These are phyloP conservation scores for Nothophaeocryptopus gaeumannii DNA, from an alignment of 2,329 filamentous ascomycete species.

Conservation along the genomic window DNA sequence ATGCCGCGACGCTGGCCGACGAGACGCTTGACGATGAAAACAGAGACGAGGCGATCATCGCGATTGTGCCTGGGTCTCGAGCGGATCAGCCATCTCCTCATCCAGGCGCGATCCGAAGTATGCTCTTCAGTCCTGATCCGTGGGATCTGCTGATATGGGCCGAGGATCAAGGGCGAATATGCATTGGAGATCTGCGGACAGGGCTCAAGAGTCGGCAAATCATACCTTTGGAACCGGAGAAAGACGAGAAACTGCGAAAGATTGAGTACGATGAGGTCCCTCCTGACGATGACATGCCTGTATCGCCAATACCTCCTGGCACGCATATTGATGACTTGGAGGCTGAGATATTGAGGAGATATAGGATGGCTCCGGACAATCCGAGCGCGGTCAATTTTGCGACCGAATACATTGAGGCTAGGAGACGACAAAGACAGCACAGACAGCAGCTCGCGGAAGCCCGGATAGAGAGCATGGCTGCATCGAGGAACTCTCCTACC, in stretches of 20 bases:
- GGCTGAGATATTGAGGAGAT: constrained; percentile 44
- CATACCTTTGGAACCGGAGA: constrained; percentile 57
- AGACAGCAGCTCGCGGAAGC: constrained; percentile 34
- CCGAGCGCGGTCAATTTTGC: constrained; percentile 41
- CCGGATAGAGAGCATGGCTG: constrained; percentile 9
- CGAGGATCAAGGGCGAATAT: constrained; percentile 76
- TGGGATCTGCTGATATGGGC: constrained; percentile 92
- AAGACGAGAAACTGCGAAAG: constrained; percentile 56
- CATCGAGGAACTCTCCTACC: constrained; percentile 6
- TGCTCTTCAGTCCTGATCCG: constrained; percentile 86
- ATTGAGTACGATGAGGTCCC: constrained; percentile 37
- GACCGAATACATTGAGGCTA: constrained; percentile 44
- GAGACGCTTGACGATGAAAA: constrained; percentile 39
- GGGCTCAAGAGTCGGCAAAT: constrained; percentile 67
- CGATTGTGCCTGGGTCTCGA: constrained; percentile 74
- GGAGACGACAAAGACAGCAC: constrained; percentile 34
- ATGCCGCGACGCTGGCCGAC: constrained; percentile 48
- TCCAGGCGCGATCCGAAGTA: constrained; percentile 78
- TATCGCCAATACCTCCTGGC: constrained; percentile 5
- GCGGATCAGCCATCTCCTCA: constrained; percentile 53
- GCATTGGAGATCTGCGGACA: constrained; percentile 68
- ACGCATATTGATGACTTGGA: constrained; percentile 46
- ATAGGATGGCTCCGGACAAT: constrained; percentile 41
- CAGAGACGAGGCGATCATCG: constrained; percentile 61
- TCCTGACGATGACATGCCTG: constrained; percentile 36